Evolutionary conservation across 257 asterid genomes (phyloP), one percentile per base, ranked within the genome.

Genomic region (Lithospermum erythrorhizon): DNA sequence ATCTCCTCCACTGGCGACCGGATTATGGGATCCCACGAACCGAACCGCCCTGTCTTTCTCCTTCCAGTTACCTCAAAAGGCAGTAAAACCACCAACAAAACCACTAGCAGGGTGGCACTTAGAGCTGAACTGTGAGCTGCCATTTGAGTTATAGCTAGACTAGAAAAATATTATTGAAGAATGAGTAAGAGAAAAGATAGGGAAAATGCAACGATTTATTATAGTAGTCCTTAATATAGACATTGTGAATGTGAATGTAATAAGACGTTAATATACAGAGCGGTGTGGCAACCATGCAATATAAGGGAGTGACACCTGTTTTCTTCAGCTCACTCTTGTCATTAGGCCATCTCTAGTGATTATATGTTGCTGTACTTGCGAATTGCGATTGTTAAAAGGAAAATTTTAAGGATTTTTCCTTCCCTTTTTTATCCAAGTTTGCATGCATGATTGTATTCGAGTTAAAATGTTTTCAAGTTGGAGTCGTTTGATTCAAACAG

Each of bases 21-120:
- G 66, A 86, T 86, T 3, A 87, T 68, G 0, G 94, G 90, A 30
- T 83, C 94, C 98, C 95, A 83, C 5, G 62, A 29, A 63, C 29
- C 37, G 57, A 32, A 51, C 75, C 59, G 61, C 65, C 83, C 54
- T 9, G 56, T 64, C 20, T 66, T 49, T 45, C 54, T 58, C 17
- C 71, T 65, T 56, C 59, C 75, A 1, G 35, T 48, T 17, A 62
- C 78, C 57, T 58, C 62, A 16, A 53, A 47, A 23, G 76, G 63
- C 58, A 47, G 68, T 64, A 64, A 51, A 64, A 65, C 73, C 57
- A 59, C 70, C 35, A 68, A 78, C 63, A 70, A 56, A 59, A 80
- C 20, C 72, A 81, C 30, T 66, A 71, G 53, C 55, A 79, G 55
- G 52, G 61, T 24, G 23, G 58, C 17, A 9, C 68, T 54, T 32